These are phyloP conservation scores for Ramaria rubella DNA, from an alignment of 768 basidiomycete species.

Conservation along the genomic window DNA sequence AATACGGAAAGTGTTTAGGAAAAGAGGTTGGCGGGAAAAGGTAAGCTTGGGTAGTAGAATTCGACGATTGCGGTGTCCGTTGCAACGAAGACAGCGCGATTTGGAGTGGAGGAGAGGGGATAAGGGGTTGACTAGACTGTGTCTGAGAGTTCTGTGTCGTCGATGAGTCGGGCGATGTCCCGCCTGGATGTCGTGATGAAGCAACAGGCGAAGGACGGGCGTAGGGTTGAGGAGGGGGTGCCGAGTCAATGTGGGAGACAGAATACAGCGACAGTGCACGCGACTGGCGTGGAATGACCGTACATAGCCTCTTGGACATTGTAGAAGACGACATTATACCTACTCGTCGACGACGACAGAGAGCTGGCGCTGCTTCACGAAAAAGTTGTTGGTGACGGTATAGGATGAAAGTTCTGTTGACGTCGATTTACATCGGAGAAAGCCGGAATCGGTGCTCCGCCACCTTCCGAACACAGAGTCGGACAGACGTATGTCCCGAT, in stretches of 20 bases:
- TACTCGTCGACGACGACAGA: neutral
- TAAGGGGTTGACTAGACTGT: neutral
- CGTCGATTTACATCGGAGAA: neutral
- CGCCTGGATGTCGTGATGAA: conserved; percentile 2
- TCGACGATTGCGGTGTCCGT: neutral
- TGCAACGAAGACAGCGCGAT: neutral
- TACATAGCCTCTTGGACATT: conserved; percentile 4
- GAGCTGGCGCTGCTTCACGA: no score
- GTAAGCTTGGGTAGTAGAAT: neutral
- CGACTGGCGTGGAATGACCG: conserved; percentile 8
- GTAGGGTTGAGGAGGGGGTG: conserved; percentile 9
- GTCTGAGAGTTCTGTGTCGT: neutral
- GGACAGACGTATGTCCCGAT: no score
- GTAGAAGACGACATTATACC: neutral
- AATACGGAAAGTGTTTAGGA: neutral
- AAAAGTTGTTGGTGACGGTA: neutral
- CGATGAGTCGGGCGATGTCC: neutral
- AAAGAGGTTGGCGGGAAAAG: neutral
- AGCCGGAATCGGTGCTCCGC: neutral
- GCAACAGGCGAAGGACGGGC: conserved; percentile 7
- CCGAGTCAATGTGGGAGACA: neutral
- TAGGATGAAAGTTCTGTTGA: neutral
- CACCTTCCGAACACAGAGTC: neutral
- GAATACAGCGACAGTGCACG: conserved; percentile 6
- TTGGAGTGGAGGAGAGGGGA: neutral